A percentile compares a stretch with the other conserved stretches of the same genome.
phyloP scores from a whole-genome alignment of 2,329 filamentous ascomycete species.

The Trichophyton verrucosum region DNA sequence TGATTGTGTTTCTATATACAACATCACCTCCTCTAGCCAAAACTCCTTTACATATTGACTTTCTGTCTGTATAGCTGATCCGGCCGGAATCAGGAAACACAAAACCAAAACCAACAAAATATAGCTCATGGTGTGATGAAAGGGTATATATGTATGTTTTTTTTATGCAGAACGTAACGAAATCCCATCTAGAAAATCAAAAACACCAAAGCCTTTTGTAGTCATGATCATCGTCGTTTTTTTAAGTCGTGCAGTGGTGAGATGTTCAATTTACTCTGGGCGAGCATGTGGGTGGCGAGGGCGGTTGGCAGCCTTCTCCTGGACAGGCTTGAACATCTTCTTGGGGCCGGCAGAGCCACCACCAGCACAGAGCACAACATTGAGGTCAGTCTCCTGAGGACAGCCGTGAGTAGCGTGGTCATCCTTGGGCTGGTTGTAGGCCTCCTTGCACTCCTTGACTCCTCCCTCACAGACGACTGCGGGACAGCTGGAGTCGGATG shows the following conservation, averaged over 20 bases:
- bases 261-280: not conserved
- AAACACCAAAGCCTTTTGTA: not conserved
- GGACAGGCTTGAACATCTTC: constrained; percentile 6
- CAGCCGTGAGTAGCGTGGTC: constrained; percentile 33
- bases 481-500: constrained; percentile 21
- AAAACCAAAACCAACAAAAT: not conserved
- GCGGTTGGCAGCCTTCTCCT: not conserved
- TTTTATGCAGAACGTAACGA: not conserved
- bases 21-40: not conserved
- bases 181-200: not conserved
- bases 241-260: not conserved
- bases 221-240: not conserved
- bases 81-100: constrained; percentile 2
- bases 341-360: constrained; percentile 5
- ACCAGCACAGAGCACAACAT: constrained; percentile 22
- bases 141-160: not conserved
- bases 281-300: constrained; percentile 11
- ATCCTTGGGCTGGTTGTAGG: constrained; percentile 30
- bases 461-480: constrained; percentile 26
- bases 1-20: constrained; percentile 2
- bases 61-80: not conserved
- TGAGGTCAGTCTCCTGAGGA: constrained; percentile 24
- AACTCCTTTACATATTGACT: not conserved
- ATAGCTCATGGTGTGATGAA: not conserved
- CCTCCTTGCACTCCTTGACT: constrained; percentile 25